phyloP scores from a whole-genome alignment of 768 basidiomycete genomes.

The Amyloporia xantha region DNA sequence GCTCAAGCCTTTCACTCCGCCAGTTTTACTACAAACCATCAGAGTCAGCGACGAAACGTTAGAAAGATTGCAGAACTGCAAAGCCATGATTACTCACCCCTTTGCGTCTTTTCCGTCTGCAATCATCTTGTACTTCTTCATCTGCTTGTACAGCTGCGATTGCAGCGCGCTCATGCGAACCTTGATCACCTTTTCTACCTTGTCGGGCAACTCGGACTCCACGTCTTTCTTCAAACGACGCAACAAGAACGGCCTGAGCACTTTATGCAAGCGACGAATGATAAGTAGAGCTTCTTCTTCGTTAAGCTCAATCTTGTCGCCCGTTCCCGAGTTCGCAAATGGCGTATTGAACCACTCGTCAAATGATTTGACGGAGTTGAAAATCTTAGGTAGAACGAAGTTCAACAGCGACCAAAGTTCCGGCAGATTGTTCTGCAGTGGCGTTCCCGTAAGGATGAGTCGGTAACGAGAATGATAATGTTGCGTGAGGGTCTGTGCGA shows the following conservation, averaged over 20 bases:
- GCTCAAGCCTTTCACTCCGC: constrained; percentile 82
- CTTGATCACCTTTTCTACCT: constrained; percentile 98
- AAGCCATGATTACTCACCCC: constrained; percentile 44
- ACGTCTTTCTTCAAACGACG: constrained; percentile 94
- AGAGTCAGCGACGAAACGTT: neutral
- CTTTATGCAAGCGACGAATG: constrained; percentile 94
- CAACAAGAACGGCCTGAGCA: constrained; percentile 89
- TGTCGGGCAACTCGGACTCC: constrained; percentile 91
- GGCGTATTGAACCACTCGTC: constrained; percentile 99
- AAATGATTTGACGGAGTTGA: constrained; percentile 98
- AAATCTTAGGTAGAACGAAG: constrained; percentile 90
- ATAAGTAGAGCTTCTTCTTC: constrained; percentile 99
- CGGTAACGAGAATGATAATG: constrained; percentile 92
- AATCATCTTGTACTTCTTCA: constrained; percentile 98
- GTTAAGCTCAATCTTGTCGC: constrained; percentile 97
- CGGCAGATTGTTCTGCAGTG: constrained; percentile 94
- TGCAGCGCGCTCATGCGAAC: constrained; percentile 91
- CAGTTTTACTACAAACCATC: constrained; percentile 21
- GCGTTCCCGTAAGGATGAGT: constrained; percentile 92
- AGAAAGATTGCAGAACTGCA: neutral
- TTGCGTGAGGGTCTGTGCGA: constrained; percentile 82
- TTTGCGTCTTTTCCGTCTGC: constrained; percentile 72
- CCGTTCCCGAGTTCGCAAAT: constrained; percentile 95
- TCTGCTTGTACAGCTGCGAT: constrained; percentile 89
- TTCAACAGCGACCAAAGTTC: constrained; percentile 95